Conservation (phyloP, 495 filamentous ascomycete genomes). For the Staphylotrichum longicolle region DNA sequence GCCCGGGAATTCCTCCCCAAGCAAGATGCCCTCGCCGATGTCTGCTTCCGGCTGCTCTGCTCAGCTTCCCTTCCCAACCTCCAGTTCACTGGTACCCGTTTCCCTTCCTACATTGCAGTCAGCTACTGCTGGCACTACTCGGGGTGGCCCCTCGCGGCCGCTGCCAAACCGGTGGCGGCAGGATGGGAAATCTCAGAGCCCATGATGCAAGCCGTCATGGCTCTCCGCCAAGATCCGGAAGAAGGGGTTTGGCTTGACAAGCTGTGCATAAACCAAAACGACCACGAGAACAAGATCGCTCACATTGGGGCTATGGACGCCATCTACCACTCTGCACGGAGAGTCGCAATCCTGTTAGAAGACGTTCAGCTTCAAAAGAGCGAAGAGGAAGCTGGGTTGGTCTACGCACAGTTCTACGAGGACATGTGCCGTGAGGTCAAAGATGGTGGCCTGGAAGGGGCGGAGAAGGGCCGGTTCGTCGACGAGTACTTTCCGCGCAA, state of each 20-base stretch:
- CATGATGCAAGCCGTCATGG: slow-evolving; percentile 30
- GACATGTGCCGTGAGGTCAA: slow-evolving; percentile 14
- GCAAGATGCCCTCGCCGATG: slow-evolving; percentile 9
- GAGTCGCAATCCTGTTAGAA: slow-evolving; percentile 26
- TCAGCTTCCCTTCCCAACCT: neutral
- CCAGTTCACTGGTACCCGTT: neutral
- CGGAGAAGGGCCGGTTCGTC: slow-evolving; percentile 17
- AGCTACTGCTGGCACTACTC: slow-evolving; percentile 34
- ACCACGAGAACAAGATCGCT: slow-evolving; percentile 26
- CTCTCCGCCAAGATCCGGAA: neutral
- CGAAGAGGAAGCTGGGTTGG: slow-evolving; percentile 23
- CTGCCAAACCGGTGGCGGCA: slow-evolving; percentile 9
- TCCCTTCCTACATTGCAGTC: slow-evolving; percentile 25
- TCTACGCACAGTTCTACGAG: slow-evolving; percentile 20
- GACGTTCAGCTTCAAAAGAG: slow-evolving; percentile 24
- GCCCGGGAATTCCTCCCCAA: slow-evolving; percentile 22
- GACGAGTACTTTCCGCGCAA: slow-evolving; percentile 15
- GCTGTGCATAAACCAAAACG: slow-evolving; percentile 37
- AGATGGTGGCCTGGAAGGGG: slow-evolving; percentile 13
- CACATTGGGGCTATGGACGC: slow-evolving; percentile 34
- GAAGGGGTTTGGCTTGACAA: slow-evolving; percentile 36
- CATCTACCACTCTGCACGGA: slow-evolving; percentile 29
- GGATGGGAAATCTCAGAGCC: slow-evolving; percentile 28
- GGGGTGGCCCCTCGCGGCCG: slow-evolving; percentile 16
- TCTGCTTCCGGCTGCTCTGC: slow-evolving; percentile 25